Conservation (phyloP, 1,139 yeast genomes). For the Pichia sp. region DNA sequence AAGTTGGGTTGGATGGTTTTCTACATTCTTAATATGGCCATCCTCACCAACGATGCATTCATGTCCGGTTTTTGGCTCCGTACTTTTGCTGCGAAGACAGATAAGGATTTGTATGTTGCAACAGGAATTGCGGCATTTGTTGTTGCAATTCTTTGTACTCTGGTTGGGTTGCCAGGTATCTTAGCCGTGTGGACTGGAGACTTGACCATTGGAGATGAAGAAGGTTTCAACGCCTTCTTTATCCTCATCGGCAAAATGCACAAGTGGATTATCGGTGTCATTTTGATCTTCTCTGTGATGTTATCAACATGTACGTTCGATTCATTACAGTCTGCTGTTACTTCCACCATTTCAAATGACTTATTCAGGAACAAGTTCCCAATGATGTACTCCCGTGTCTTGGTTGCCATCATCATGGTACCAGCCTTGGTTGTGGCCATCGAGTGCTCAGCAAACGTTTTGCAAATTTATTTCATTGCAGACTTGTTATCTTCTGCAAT, state of each 20-base stretch:
- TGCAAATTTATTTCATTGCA: constrained; percentile 85
- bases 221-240: constrained; percentile 66
- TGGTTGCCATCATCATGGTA: constrained; percentile 71
- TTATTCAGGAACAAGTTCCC: constrained; percentile 76
- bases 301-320: constrained; percentile 88
- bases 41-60: constrained; percentile 85
- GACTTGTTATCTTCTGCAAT: constrained; percentile 85
- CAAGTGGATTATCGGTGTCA: constrained; percentile 83
- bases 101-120: constrained; percentile 72
- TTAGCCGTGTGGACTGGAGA: constrained; percentile 89
- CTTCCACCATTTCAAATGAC: constrained; percentile 85
- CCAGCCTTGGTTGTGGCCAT: constrained; percentile 84
- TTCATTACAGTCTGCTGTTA: constrained; percentile 83
- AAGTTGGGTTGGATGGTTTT: constrained; percentile 85
- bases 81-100: constrained; percentile 81
- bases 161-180: constrained; percentile 80
- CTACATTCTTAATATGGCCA: constrained; percentile 79
- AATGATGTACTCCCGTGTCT: constrained; percentile 59
- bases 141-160: constrained; percentile 57
- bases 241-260: constrained; percentile 69
- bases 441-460: constrained; percentile 72
- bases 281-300: constrained; percentile 65
- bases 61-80: constrained; percentile 92
- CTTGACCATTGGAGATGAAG: constrained; percentile 51
- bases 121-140: constrained; percentile 69